phyloP scores from a whole-genome alignment of 306 rosid species.

The Dryas alaskensis region DNA sequence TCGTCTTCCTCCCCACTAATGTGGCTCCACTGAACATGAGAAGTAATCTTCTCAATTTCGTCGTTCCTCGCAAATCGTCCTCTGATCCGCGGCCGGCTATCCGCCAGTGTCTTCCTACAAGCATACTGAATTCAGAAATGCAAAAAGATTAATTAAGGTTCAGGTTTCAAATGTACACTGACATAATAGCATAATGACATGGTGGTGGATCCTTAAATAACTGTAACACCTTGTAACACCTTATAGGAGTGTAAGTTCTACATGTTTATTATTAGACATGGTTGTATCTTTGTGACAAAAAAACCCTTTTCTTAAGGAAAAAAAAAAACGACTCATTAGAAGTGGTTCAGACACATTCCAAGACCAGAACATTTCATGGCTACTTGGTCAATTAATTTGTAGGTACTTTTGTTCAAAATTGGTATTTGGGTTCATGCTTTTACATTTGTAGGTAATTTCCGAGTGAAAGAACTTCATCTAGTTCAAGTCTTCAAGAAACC shows the following conservation, averaged over 20 bases:
- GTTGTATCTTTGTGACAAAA: background rate
- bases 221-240: background rate
- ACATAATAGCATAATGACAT: background rate
- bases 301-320: background rate
- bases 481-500: too few relatives aligned
- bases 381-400: background rate
- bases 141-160: background rate
- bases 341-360: conserved; percentile 1
- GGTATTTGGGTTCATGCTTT: background rate
- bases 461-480: background rate
- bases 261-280: background rate
- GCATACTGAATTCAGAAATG: conserved; percentile 51
- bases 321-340: background rate
- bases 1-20: conserved; percentile 56
- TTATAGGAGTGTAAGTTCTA: background rate
- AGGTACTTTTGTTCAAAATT: too few relatives aligned
- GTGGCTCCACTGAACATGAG: conserved; percentile 50
- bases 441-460: background rate
- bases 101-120: conserved; percentile 90
- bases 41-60: conserved; percentile 46
- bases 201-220: background rate
- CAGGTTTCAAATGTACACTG: background rate
- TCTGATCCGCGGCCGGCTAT: conserved; percentile 84
- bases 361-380: conserved; percentile 1
- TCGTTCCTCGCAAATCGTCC: conserved; percentile 85